These are phyloP conservation scores for Diaporthe sp. DNA, from an alignment of 2,329 filamentous ascomycete species.

Conservation along the genomic window DNA sequence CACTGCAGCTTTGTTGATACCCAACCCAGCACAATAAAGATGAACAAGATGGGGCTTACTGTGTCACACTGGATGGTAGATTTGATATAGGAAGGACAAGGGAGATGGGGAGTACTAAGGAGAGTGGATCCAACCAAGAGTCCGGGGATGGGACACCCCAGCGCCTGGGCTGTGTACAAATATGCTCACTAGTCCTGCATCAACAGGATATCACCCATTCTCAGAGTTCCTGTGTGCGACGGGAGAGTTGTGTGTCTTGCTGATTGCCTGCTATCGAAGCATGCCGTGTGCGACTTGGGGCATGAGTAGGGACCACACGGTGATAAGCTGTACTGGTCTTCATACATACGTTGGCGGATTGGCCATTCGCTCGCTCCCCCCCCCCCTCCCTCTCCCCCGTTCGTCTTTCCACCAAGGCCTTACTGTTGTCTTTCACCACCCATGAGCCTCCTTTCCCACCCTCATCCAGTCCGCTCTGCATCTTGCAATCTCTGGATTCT, in stretches of 20 bases:
- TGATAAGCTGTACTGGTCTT: background rate
- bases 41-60: slow-evolving; percentile 14
- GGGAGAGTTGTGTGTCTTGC: background rate
- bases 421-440: background rate
- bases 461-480: background rate
- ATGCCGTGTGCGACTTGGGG: background rate
- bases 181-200: slow-evolving; percentile 25
- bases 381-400: background rate
- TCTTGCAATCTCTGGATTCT: background rate
- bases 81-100: slow-evolving; percentile 18
- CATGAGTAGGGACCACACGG: background rate
- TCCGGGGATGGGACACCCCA: slow-evolving; percentile 20
- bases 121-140: background rate
- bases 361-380: background rate
- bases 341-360: background rate
- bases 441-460: background rate
- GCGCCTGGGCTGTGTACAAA: slow-evolving; percentile 20
- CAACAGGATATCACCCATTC: background rate
- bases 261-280: background rate
- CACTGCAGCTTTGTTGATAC: slow-evolving; percentile 31
- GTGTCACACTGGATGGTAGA: slow-evolving; percentile 16
- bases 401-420: too few relatives aligned
- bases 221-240: background rate
- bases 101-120: background rate
- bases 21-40: slow-evolving; percentile 16